Base-by-base conservation (phyloP, 208 protist species). In the Entamoeba dispar region DNA sequence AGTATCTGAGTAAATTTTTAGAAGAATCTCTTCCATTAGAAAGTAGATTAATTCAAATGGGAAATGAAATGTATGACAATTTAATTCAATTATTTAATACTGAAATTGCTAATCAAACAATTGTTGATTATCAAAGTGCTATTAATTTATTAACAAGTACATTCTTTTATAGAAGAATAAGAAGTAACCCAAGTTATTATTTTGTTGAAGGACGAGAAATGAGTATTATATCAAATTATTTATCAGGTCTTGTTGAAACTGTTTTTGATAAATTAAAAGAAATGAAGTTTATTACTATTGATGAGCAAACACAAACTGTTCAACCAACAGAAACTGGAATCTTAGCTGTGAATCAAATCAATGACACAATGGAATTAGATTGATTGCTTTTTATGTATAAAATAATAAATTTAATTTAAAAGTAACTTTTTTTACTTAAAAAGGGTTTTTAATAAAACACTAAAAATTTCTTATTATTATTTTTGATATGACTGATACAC, bases 21-120 rank as follows among this genome's bases (percentile, higher is more conserved):
- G 99, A 99, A 93, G 96, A 99, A 94, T 98, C 99, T 96, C 96
- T 99, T 10, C 98, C 99, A 1, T 98, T 99, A 51, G 99, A 99
- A 95, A 98, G 96, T 93, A 98, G 99, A 94, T 97, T 99, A 93
- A 96, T 99, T 91, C 12, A 34, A 55, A 10, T 57, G 7, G 91
- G 51, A 12, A 55, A 49, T 55, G 47, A n/a, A 27, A 55, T 49
- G 27, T 49, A 57, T 50, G 95, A 94, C 50, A 94, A 96, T 8
- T 94, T 99, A 38, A 93, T 98, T 0, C 98, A 99, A 94, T 97
- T 98, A 95, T 96, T 99, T 15, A 99, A 99, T 95, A 98, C 98
- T 8, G 98, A 99, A 95, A 97, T 99, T 93, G 97, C 97, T 0
- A 96, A 99, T 4, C 98, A 98, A 22, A 98, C 97, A 52, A 96